Percentiles rank a stretch among this genome's conserved stretches.
phyloP scores from a whole-genome alignment of 108 stramenopile genomes.

The Fistulifera pelliculosa region DNA sequence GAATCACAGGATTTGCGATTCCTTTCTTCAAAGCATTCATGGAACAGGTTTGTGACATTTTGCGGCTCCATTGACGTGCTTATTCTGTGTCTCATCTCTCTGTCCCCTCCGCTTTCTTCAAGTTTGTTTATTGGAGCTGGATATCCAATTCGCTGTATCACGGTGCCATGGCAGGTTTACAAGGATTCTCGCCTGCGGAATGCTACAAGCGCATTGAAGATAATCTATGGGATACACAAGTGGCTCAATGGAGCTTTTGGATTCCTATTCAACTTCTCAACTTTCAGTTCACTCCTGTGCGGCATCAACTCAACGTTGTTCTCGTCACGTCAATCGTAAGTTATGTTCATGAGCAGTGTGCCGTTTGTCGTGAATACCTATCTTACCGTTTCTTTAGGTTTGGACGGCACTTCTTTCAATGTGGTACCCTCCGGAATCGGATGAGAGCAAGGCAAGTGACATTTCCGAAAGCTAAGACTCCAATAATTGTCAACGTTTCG shows the following conservation, averaged over 20 bases:
- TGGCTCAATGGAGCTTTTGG: conserved; percentile 48
- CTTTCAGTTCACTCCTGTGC: conserved; percentile 64
- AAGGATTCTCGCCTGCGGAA: conserved; percentile 35
- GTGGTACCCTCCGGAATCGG: conserved; percentile 62
- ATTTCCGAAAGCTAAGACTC: no score
- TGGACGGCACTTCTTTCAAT: conserved; percentile 74
- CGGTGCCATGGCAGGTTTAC: conserved; percentile 74
- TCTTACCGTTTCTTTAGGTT: no score
- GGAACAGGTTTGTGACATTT: conserved; percentile 51
- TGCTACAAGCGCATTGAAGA: conserved; percentile 51
- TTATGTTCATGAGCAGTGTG: no score
- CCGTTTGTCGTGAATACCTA: no score
- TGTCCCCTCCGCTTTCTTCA: conserved; percentile 3
- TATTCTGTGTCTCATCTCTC: no score
- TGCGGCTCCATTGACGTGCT: no score
- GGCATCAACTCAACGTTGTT: conserved; percentile 76
- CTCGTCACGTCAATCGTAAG: conserved; percentile 52
- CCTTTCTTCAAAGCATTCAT: conserved; percentile 72
- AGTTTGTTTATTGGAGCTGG: conserved; percentile 81
- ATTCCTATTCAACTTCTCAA: conserved; percentile 65
- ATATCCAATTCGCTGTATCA: conserved; percentile 67
- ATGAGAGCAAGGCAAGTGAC: neutral
- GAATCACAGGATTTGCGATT: conserved; percentile 37
- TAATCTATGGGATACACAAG: conserved; percentile 58
- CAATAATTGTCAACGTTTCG: no score